Percentiles rank a stretch among this genome's conserved stretches.
Conservation (phyloP, 768 basidiomycete genomes). For the Fomitopsis pulvina region DNA sequence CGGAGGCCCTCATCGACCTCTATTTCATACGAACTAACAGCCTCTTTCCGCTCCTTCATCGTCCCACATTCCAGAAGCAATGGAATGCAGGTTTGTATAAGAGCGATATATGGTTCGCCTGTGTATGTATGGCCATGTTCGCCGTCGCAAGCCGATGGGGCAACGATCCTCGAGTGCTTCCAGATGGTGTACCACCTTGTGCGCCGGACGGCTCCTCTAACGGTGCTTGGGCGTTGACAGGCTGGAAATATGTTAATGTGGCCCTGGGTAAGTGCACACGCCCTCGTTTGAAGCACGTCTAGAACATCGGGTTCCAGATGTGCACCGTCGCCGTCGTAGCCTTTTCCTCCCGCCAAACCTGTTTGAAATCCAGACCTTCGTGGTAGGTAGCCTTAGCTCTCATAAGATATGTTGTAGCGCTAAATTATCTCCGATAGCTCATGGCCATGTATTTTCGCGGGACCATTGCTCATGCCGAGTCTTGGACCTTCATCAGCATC, state of each 20-base stretch:
- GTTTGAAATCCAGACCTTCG: constrained; percentile 57
- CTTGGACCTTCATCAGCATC: constrained; percentile 39
- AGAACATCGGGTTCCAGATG: constrained; percentile 29
- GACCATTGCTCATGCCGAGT: constrained; percentile 33
- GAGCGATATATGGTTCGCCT: constrained; percentile 24
- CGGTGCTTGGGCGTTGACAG: constrained; percentile 46
- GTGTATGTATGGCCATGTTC: constrained; percentile 23
- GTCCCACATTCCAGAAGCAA: constrained; percentile 17
- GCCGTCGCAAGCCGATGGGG: constrained; percentile 24
- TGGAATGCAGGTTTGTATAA: constrained; percentile 13
- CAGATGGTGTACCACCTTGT: constrained; percentile 12
- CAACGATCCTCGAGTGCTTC: constrained; percentile 21
- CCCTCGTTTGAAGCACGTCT: constrained; percentile 1
- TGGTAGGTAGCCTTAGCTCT: constrained; percentile 29
- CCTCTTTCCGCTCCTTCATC: constrained; percentile 39
- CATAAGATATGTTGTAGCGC: neutral
- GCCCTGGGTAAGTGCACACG: constrained; percentile 35
- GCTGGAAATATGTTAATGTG: constrained; percentile 53
- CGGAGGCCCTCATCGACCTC: constrained; percentile 48
- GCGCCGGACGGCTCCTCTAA: constrained; percentile 21
- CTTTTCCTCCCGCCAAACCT: constrained; percentile 50
- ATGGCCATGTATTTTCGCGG: constrained; percentile 42
- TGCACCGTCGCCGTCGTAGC: constrained; percentile 44
- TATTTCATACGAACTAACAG: constrained; percentile 62
- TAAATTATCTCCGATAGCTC: constrained; percentile 28